phyloP scores from a whole-genome alignment of 78 protist genomes.

The Dictyostelium brefeldianum region DNA sequence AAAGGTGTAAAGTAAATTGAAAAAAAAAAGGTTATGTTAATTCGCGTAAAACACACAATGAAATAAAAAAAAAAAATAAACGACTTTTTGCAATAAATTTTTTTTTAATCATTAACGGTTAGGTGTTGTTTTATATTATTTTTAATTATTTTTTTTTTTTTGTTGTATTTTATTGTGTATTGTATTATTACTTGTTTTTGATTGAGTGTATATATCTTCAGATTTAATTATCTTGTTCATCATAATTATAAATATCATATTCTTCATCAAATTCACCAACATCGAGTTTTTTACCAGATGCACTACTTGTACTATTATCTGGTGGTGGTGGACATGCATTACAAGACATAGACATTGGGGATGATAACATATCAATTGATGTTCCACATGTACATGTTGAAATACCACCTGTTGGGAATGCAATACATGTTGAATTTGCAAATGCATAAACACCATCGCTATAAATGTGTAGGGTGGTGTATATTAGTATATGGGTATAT shows the following conservation, averaged over 20 bases:
- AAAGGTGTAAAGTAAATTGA: too few species aligned
- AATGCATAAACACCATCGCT: conserved; percentile 15
- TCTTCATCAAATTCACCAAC: background rate
- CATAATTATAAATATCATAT: conserved; percentile 5
- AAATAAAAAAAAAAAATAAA: too few species aligned
- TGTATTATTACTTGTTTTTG: background rate
- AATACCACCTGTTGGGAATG: background rate
- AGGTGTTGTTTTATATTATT: background rate
- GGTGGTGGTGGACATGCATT: background rate
- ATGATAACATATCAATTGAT: background rate
- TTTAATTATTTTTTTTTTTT: background rate
- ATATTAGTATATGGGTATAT: background rate
- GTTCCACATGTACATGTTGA: background rate
- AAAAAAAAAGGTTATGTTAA: too few species aligned
- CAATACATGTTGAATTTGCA: background rate
- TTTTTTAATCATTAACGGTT: too few species aligned
- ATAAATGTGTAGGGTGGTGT: background rate
- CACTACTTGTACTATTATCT: background rate
- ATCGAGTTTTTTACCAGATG: background rate
- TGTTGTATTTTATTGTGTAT: too few species aligned
- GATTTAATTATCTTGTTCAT: background rate
- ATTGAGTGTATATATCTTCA: too few species aligned
- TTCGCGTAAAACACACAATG: too few species aligned
- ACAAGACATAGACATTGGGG: too few species aligned
- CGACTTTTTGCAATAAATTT: background rate